A percentile compares a stretch with the other conserved stretches of the same genome.
Conservation (phyloP, 2,329 filamentous ascomycete species). For the Fusarium sororula region DNA sequence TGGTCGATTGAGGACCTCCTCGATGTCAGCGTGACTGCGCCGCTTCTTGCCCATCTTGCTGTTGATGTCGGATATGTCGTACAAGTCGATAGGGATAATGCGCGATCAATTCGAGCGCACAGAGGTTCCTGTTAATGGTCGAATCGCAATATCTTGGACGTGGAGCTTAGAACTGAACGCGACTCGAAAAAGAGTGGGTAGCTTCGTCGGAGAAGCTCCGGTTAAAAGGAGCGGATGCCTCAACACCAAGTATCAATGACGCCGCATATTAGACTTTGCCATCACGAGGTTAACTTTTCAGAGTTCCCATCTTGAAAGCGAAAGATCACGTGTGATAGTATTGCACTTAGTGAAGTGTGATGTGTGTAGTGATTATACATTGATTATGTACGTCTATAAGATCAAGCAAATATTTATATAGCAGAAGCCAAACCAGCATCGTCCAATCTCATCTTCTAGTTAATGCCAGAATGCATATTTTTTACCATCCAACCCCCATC, state of each 20-base stretch:
- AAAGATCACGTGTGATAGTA: rapidly evolving
- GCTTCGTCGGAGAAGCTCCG: constrained; percentile 42
- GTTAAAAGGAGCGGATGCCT: constrained; percentile 13
- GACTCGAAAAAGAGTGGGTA: constrained; percentile 40
- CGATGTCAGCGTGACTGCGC: constrained; percentile 83
- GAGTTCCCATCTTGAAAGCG: background rate
- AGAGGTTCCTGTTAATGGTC: constrained; percentile 26
- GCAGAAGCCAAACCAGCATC: constrained; percentile 1
- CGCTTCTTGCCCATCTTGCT: constrained; percentile 85
- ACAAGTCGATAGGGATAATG: background rate
- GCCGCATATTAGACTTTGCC: background rate
- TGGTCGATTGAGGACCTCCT: constrained; percentile 85
- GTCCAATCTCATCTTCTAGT: background rate
- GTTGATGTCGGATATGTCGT: background rate
- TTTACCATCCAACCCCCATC: constrained; percentile 4
- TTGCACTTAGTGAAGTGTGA: rapidly evolving
- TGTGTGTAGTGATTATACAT: background rate
- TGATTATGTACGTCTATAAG: constrained; percentile 31
- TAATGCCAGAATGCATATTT: constrained; percentile 11
- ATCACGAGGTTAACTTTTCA: no score
- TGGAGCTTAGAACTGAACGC: constrained; percentile 38
- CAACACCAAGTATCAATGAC: background rate
- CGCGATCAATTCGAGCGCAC: constrained; percentile 21
- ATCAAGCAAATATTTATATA: constrained; percentile 6
- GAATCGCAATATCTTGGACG: constrained; percentile 31